These are phyloP conservation scores for thale cress (Arabidopsis thaliana) DNA, from an alignment of 345 rosid genomes.

Conservation along the genomic window DNA sequence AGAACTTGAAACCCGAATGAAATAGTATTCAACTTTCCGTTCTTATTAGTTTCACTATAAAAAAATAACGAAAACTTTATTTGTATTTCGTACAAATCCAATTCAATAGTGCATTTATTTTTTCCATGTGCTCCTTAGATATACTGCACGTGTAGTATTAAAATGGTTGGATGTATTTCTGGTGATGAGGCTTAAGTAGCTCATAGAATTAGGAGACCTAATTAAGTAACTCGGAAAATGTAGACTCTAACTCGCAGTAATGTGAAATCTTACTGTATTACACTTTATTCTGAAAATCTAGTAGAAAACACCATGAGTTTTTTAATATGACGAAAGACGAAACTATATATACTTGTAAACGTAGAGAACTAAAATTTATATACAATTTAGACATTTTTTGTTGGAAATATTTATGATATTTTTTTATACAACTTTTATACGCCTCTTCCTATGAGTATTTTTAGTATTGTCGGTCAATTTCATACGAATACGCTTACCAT, in stretches of 20 bases:
- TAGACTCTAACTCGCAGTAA: background rate
- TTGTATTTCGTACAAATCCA: conserved; percentile 6
- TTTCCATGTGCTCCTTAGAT: conserved; percentile 26
- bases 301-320: no score
- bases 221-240: conserved; percentile 4
- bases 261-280: conserved; percentile 9
- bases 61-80: background rate
- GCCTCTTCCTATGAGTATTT: background rate
- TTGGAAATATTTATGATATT: conserved; percentile 1
- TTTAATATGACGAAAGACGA: background rate
- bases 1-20: background rate
- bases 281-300: no score
- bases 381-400: background rate
- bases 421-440: background rate
- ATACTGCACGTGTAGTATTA: conserved; percentile 35
- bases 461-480: conserved; percentile 5
- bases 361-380: background rate
- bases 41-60: background rate
- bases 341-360: background rate
- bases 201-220: background rate
- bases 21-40: background rate
- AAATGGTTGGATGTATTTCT: conserved; percentile 16
- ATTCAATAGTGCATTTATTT: background rate
- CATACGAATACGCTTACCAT: background rate
- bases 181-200: conserved; percentile 14